Evolutionary conservation across 129 eudicot genomes (phyloP), one percentile per base, ranked within the genome.

Genomic region (Flaveria trinervia): DNA sequence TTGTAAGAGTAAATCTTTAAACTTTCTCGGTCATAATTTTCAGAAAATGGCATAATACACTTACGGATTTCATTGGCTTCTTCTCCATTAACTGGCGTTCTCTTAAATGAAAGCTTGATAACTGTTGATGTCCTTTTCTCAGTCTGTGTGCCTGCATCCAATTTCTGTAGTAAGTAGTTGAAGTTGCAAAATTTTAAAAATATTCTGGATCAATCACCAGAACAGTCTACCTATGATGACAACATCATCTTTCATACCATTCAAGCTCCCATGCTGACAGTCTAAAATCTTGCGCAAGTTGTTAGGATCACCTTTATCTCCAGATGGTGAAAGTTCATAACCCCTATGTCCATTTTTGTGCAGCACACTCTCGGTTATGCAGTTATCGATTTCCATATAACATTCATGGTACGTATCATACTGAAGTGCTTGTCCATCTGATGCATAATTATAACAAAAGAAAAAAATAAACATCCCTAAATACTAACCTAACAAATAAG

Each of bases 31-130:
- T 2, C 70, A 26, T 13, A 26, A 36, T 78, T 57, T 70, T 22
- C 22, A 5, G 10, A 10, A 71, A 18, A 14, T 55, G 48, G 18
- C 5, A 11, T 51, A 25, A 16, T 51, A 43, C 16, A 80, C 92
- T 80, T 81, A 88, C 88, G 77, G 72, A 80, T 14, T 86, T 84
- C 92, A 84, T 79, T 74, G 57, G 80, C 68, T 64, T 90, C 92
- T 68, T 85, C 92, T 72, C 92, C 91, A 77, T 90, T 97, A 74
- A 83, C 80, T 59, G 96, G 84, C 81, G 79, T 80, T 78, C 89
- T 87, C 84, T 82, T 87, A 23, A 93, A 75, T 1, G 98, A 93
- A 61, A 90, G 91, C 84, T 90, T 80, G 71, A 90, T 85, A 30
- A 93, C 89, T 4, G 90, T 78, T 54, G 96, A 85, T 83, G 81